A percentile compares a stretch with the other conserved stretches of the same genome.
Conservation (phyloP, 1,284 basidiomycete species). For the Irpex sp. region DNA sequence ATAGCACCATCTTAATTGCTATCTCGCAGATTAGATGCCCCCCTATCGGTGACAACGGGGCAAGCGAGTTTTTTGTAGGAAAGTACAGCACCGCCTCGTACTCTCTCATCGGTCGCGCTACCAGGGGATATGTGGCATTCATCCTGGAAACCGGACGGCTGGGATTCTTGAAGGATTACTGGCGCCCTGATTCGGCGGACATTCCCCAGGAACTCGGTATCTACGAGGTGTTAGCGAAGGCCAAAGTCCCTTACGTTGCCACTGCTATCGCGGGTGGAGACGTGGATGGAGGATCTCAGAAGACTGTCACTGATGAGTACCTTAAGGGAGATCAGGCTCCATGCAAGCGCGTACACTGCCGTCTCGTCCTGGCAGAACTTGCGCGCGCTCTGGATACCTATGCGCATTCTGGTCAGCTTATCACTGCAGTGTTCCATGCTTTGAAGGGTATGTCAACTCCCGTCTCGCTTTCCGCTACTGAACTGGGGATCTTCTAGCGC, state of each 20-base stretch:
- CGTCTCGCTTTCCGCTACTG: neutral
- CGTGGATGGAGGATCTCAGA: neutral
- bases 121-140: constrained; percentile 6
- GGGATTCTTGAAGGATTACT: constrained; percentile 8
- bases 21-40: neutral
- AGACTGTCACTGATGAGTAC: neutral
- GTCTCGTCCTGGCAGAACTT: neutral
- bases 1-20: neutral
- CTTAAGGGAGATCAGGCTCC: neutral
- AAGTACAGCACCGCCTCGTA: neutral
- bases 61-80: neutral
- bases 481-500: neutral
- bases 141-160: neutral
- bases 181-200: constrained; percentile 1
- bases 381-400: neutral
- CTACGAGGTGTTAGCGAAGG: neutral
- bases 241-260: neutral
- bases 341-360: neutral
- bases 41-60: neutral
- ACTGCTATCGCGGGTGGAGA: constrained; percentile 2
- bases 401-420: neutral
- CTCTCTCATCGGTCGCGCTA: constrained; percentile 3
- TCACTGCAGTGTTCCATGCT: neutral
- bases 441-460: neutral
- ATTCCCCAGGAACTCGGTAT: neutral